phyloP scores from a whole-genome alignment of 306 rosid genomes.

The Glycyrrhiza uralensis region DNA sequence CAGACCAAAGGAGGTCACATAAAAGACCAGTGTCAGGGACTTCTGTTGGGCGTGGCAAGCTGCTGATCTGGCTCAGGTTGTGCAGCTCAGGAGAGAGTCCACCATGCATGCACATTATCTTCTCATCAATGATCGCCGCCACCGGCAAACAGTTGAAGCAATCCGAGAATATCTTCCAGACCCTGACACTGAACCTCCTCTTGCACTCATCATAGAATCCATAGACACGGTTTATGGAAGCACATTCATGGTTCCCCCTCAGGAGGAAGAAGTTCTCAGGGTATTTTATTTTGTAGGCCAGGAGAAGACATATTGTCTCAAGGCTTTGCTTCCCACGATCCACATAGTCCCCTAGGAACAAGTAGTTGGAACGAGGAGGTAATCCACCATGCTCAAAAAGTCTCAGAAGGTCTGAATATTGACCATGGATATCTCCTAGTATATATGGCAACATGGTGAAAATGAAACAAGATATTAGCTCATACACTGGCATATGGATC shows the following conservation, averaged over 20 bases:
- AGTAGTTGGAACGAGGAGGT: slow-evolving; percentile 41
- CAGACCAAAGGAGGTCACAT: slow-evolving; percentile 40
- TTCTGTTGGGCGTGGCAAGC: slow-evolving; percentile 27
- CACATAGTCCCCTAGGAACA: slow-evolving; percentile 39
- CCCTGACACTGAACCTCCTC: slow-evolving; percentile 31
- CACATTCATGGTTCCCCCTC: slow-evolving; percentile 41
- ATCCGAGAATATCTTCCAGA: slow-evolving; percentile 35
- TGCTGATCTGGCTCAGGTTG: slow-evolving; percentile 29
- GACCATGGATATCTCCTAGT: slow-evolving; percentile 42
- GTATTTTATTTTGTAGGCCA: slow-evolving; percentile 38
- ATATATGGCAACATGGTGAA: slow-evolving; percentile 1
- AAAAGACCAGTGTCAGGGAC: slow-evolving; percentile 37
- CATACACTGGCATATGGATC: too few relatives aligned
- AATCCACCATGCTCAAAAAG: slow-evolving; percentile 42
- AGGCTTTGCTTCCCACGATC: slow-evolving; percentile 45
- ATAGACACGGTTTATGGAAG: slow-evolving; percentile 29
- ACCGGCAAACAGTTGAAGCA: slow-evolving; percentile 38
- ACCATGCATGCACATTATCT: slow-evolving; percentile 40
- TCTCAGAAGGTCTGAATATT: slow-evolving; percentile 35
- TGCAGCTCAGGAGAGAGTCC: slow-evolving; percentile 37
- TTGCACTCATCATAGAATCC: slow-evolving; percentile 43
- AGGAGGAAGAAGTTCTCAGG: slow-evolving; percentile 37
- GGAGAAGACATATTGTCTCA: slow-evolving; percentile 39
- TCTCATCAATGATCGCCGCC: slow-evolving; percentile 33
- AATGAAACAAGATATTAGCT: slow-evolving; percentile 11